Conservation (phyloP, 441 rosid species). For the Pelargonium australe region DNA sequence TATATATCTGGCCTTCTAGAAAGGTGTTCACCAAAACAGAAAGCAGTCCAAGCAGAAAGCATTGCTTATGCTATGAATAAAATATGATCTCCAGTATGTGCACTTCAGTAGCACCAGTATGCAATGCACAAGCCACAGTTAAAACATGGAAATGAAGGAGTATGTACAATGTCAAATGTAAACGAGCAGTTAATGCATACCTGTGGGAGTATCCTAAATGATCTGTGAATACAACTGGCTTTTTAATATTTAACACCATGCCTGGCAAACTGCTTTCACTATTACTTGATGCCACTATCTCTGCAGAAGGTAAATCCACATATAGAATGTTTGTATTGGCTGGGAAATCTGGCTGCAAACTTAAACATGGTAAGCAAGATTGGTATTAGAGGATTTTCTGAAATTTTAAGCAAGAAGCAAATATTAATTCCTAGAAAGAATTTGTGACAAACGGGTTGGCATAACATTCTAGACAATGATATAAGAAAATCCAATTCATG, state of each 20-base stretch:
- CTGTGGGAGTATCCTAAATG: constrained; percentile 64
- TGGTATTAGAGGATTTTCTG: constrained; percentile 10
- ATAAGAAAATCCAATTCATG: not conserved
- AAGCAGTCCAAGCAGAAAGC: too few relatives aligned
- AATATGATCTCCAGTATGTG: too few relatives aligned
- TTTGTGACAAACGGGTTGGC: not conserved
- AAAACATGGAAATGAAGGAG: too few relatives aligned
- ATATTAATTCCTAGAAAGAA: not conserved
- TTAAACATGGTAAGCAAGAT: constrained; percentile 31
- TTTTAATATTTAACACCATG: constrained; percentile 72
- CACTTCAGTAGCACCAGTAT: too few relatives aligned
- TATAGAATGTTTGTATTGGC: constrained; percentile 91
- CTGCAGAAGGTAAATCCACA: constrained; percentile 66
- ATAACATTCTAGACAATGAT: not conserved
- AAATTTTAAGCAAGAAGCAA: constrained; percentile 3
- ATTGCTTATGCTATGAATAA: too few relatives aligned
- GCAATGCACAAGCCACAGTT: too few relatives aligned
- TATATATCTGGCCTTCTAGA: too few relatives aligned
- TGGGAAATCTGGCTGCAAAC: constrained; percentile 73
- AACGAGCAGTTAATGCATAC: constrained; percentile 28
- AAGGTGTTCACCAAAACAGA: too few relatives aligned
- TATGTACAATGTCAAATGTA: not conserved
- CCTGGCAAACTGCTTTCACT: constrained; percentile 69
- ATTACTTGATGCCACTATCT: constrained; percentile 55
- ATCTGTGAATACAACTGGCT: constrained; percentile 54